Conservation (phyloP, 345 rosid species). For the Gossypium mustelinum region DNA sequence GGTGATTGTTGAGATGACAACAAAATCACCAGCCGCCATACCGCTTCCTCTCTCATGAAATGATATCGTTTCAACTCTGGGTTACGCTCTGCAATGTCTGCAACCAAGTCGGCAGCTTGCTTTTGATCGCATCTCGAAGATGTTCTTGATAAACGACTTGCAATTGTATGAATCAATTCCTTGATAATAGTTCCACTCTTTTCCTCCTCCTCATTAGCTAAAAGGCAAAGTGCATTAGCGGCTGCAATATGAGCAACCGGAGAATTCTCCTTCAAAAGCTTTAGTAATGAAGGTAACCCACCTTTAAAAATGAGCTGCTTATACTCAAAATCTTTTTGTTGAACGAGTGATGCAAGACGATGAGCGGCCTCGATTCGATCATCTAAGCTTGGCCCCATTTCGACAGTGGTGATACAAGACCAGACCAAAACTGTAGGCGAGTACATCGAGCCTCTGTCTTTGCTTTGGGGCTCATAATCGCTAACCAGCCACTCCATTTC, state of each 20-base stretch:
- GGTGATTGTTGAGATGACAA: slow-evolving; percentile 41
- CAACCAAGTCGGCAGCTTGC: slow-evolving; percentile 58
- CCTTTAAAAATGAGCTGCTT: slow-evolving; percentile 68
- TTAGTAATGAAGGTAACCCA: slow-evolving; percentile 55
- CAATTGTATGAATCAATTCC: slow-evolving; percentile 20
- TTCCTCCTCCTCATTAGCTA: slow-evolving; percentile 38
- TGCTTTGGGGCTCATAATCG: slow-evolving; percentile 27
- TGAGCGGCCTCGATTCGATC: slow-evolving; percentile 66
- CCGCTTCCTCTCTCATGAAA: slow-evolving; percentile 65
- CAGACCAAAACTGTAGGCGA: slow-evolving; percentile 31
- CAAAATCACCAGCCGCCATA: slow-evolving; percentile 60
- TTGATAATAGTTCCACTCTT: no score
- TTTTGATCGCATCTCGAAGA: slow-evolving; percentile 58
- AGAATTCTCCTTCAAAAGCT: slow-evolving; percentile 48
- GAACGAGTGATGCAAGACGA: no score
- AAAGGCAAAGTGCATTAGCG: slow-evolving; percentile 27
- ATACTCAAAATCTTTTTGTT: slow-evolving; percentile 50
- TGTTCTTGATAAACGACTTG: slow-evolving; percentile 45
- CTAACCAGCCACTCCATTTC: slow-evolving; percentile 63
- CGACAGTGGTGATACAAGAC: slow-evolving; percentile 43
- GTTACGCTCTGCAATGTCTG: slow-evolving; percentile 45
- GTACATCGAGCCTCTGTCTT: slow-evolving; percentile 1
- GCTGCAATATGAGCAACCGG: slow-evolving; percentile 65
- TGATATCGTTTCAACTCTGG: neutral
- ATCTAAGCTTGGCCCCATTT: slow-evolving; percentile 29